These are phyloP conservation scores for Melaleuca quinquenervia DNA, from an alignment of 345 rosid genomes.

Conservation along the genomic window DNA sequence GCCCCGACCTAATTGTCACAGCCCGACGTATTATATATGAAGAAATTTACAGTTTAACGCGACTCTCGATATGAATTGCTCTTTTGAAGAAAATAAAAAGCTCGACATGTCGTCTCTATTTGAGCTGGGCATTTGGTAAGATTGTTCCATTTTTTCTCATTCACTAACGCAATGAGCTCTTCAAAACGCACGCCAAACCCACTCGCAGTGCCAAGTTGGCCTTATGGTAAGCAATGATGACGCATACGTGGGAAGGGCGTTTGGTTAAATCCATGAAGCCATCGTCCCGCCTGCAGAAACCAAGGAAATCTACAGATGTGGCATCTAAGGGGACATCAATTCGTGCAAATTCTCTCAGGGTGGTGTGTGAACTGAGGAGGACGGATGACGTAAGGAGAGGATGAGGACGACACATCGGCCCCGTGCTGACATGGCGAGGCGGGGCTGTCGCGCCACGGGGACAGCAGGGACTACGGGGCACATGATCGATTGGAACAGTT, in stretches of 20 bases:
- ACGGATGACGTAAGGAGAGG: neutral
- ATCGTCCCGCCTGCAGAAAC: neutral
- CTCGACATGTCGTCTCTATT: neutral
- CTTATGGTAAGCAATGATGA: neutral
- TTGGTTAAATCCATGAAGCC: neutral
- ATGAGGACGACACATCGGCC: neutral
- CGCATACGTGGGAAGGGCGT: neutral
- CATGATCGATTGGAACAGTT: neutral
- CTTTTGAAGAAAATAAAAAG: neutral
- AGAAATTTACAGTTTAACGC: neutral
- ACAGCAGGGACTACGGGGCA: neutral
- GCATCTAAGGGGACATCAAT: neutral
- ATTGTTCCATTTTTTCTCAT: neutral
- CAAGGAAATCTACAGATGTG: neutral
- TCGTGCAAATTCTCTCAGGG: neutral
- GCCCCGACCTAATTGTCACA: accelerated
- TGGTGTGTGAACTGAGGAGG: neutral
- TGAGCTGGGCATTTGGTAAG: neutral
- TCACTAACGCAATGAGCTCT: neutral
- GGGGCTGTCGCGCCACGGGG: neutral
- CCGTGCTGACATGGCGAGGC: neutral
- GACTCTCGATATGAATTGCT: neutral
- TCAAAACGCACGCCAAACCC: neutral
- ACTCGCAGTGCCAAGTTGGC: neutral
- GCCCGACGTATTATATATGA: accelerated